Conservation (phyloP, 2,329 filamentous ascomycete species). For the Fusarium liriodendri region DNA sequence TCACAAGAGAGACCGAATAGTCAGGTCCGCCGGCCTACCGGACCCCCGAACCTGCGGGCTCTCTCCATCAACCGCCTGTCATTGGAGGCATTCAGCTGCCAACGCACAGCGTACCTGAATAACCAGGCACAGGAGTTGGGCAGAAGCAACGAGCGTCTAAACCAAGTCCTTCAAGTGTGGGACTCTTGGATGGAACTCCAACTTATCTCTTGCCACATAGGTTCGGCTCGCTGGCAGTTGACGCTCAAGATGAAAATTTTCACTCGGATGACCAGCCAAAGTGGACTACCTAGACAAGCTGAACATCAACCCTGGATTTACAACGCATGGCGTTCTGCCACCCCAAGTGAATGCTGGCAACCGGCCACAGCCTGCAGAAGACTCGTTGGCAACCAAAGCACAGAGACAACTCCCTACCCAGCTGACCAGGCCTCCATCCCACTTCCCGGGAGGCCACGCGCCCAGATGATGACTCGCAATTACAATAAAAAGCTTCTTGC, state of each 20-base stretch:
- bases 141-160: constrained; percentile 17
- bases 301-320: neutral
- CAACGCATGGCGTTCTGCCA: constrained; percentile 6
- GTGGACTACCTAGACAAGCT: neutral
- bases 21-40: constrained; percentile 3
- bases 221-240: neutral
- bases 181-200: constrained; percentile 6
- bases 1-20: constrained; percentile 11
- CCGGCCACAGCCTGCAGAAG: neutral
- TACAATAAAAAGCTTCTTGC: neutral
- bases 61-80: constrained; percentile 5
- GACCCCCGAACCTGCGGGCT: constrained; percentile 13
- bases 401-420: constrained; percentile 1
- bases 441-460: neutral
- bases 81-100: constrained; percentile 18
- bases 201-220: constrained; percentile 17
- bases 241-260: constrained; percentile 11
- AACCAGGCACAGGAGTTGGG: constrained; percentile 14
- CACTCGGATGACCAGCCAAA: constrained; percentile 3
- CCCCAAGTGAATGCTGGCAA: neutral
- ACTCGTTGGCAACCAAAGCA: neutral
- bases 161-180: constrained; percentile 26
- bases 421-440: neutral
- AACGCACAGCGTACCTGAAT: neutral
- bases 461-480: constrained; percentile 14